phyloP scores from a whole-genome alignment of 2,329 filamentous ascomycete species.

The Penicillium sp. region DNA sequence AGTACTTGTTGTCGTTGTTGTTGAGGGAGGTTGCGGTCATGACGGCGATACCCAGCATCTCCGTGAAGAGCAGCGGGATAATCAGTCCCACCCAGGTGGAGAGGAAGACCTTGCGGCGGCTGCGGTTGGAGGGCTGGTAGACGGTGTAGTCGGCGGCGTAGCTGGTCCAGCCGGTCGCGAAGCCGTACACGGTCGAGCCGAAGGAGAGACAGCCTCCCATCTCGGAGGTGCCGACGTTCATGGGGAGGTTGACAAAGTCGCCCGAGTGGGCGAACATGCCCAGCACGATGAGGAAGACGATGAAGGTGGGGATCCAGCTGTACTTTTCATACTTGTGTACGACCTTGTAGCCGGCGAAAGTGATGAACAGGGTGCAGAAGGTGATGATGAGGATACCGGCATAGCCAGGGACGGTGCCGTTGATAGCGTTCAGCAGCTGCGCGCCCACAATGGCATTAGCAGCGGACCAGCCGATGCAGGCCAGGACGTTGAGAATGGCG shows the following conservation, averaged over 20 bases:
- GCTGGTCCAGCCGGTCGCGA: constrained; percentile 71
- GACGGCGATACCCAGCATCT: constrained; percentile 71
- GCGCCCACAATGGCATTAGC: constrained; percentile 81
- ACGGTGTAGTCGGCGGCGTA: constrained; percentile 79
- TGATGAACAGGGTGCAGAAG: constrained; percentile 66
- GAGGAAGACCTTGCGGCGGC: constrained; percentile 64
- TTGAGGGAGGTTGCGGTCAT: constrained; percentile 64
- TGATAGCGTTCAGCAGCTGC: constrained; percentile 74
- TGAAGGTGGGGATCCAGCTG: constrained; percentile 71
- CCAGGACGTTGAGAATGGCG: constrained; percentile 69
- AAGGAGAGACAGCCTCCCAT: constrained; percentile 66
- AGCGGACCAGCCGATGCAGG: constrained; percentile 73
- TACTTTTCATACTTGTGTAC: constrained; percentile 77
- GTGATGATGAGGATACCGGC: constrained; percentile 76
- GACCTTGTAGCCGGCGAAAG: constrained; percentile 73
- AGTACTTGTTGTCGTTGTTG: constrained; percentile 56
- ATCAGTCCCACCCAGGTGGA: constrained; percentile 71
- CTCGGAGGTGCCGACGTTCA: constrained; percentile 60
- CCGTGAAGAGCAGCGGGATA: constrained; percentile 70
- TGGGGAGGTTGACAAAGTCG: constrained; percentile 64
- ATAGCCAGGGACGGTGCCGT: constrained; percentile 66
- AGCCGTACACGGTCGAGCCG: constrained; percentile 66
- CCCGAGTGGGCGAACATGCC: constrained; percentile 69
- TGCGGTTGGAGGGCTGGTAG: constrained; percentile 68
- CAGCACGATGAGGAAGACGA: constrained; percentile 72